Evolutionary conservation across 257 asterid species (phyloP).

Genomic region (Paulownia fortunei): DNA sequence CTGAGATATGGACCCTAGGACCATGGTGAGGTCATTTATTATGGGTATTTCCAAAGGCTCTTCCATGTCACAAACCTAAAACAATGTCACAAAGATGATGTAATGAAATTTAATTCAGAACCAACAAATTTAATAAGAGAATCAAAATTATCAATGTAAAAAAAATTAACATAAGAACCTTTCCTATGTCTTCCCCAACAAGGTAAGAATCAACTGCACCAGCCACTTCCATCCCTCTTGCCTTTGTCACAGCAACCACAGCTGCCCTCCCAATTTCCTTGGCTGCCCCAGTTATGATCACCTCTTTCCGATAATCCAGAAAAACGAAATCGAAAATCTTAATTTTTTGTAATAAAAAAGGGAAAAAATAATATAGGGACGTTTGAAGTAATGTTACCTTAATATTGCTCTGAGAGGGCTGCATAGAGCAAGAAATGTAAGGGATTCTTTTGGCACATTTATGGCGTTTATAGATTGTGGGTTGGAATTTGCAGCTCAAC

Average conservation of each 20-base stretch:
- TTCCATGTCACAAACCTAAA: slow-evolving; percentile 84
- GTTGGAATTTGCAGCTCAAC: slow-evolving; percentile 57
- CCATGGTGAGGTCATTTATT: slow-evolving; percentile 83
- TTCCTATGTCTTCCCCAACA: slow-evolving; percentile 85
- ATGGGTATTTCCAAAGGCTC: slow-evolving; percentile 87
- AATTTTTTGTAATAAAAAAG: not conserved
- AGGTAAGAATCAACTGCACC: slow-evolving; percentile 81
- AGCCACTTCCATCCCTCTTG: slow-evolving; percentile 94
- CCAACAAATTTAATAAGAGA: no score
- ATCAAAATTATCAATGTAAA: not conserved
- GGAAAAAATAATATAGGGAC: not conserved
- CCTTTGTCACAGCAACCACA: slow-evolving; percentile 78
- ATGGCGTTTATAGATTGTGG: slow-evolving; percentile 26
- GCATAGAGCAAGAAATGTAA: slow-evolving; percentile 55
- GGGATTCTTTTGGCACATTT: slow-evolving; percentile 22
- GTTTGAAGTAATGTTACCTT: slow-evolving; percentile 49
- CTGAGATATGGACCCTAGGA: slow-evolving; percentile 90
- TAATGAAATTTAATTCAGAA: not conserved
- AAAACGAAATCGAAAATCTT: not conserved
- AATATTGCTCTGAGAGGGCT: slow-evolving; percentile 61
- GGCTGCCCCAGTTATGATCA: slow-evolving; percentile 86
- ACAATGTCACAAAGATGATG: not conserved
- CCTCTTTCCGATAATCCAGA: slow-evolving; percentile 44
- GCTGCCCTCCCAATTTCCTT: slow-evolving; percentile 93
- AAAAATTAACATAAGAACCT: slow-evolving; percentile 37